Base-by-base conservation (phyloP, 23 red algal genomes). In the Gracilaria domingensis region DNA sequence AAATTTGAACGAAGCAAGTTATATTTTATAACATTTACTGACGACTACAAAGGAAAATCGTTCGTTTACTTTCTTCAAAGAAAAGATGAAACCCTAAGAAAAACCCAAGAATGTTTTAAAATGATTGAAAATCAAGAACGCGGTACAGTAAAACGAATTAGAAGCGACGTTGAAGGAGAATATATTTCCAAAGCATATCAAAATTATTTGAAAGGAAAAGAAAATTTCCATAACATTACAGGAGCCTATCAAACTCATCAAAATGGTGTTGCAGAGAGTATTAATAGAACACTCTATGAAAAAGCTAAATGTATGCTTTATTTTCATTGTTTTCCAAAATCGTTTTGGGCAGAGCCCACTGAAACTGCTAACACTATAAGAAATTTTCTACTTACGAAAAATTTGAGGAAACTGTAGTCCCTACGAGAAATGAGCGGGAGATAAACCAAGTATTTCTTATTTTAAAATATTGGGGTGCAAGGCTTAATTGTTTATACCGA, bases 21-120 rank as follows among this genome's bases (percentile, higher is more conserved):
- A 2, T 90, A 90, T 54, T 80, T 80, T 37, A 45, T 80, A 9
- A 90, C 86, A 4, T 74, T 90, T 66, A 35, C 37, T 4, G 86
- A 80, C 24, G 86, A 90, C 33, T 76, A 35, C 70, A 29, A 12
- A 2, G 8, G 69, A 36, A 67, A 26, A 30, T 57, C 33, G 2
- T 76, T 76, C 36, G 86, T 80, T 1, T 44, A 76, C 29, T 59
- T 62, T 6, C 6, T 90, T 4, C 55, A 74, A 33, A 4, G 24
- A 8, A 90, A 90, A 47, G 30, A 48, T 1, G 70, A 90, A 24
- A 29, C 62, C 1, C 7, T 50, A 1, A 20, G 67, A 24, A n/a
- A n/a, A n/a, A n/a, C n/a, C n/a, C n/a, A n/a, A n/a, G n/a, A n/a
- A n/a, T n/a, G n/a, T n/a, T n/a, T 83, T 20, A 24, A 37, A 14